Evolutionary conservation across 2,329 filamentous ascomycete species (phyloP).

Genomic region (Aspergillus sp.): DNA sequence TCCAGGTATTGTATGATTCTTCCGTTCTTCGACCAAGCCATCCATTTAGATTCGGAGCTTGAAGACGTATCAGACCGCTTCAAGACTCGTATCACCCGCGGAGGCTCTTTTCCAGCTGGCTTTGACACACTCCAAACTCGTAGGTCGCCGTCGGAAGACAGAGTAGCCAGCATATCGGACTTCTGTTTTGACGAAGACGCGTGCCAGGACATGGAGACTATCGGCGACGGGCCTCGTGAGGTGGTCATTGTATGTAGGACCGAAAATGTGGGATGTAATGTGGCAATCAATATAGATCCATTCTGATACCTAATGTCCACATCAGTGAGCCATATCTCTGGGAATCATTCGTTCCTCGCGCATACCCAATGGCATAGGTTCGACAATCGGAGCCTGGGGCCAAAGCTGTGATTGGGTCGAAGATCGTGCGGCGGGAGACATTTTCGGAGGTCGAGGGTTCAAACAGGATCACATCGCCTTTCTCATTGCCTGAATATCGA

Average conservation of each 20-base stretch:
- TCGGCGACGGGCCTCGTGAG: conserved; percentile 77
- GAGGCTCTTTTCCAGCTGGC: conserved; percentile 66
- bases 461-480: conserved; percentile 92
- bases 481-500: conserved; percentile 68
- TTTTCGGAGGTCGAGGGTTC: conserved; percentile 92
- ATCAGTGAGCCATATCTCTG: neutral
- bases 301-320: conserved; percentile 73
- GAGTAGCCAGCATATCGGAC: conserved; percentile 94
- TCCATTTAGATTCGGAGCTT: conserved; percentile 81
- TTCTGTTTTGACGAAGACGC: conserved; percentile 94
- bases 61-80: conserved; percentile 71
- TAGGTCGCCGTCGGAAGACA: conserved; percentile 87
- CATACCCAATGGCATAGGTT: conserved; percentile 93
- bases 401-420: conserved; percentile 90
- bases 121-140: conserved; percentile 97
- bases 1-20: conserved; percentile 91
- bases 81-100: conserved; percentile 84
- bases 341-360: conserved; percentile 10
- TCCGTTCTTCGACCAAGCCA: conserved; percentile 97
- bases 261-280: conserved; percentile 85
- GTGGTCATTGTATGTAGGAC: conserved; percentile 91
- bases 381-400: conserved; percentile 86
- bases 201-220: conserved; percentile 89
- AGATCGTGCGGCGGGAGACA: conserved; percentile 85
- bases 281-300: conserved; percentile 87